These are phyloP conservation scores for Termitomyces sp. DNA, from an alignment of 768 basidiomycete species.

Conservation along the genomic window DNA sequence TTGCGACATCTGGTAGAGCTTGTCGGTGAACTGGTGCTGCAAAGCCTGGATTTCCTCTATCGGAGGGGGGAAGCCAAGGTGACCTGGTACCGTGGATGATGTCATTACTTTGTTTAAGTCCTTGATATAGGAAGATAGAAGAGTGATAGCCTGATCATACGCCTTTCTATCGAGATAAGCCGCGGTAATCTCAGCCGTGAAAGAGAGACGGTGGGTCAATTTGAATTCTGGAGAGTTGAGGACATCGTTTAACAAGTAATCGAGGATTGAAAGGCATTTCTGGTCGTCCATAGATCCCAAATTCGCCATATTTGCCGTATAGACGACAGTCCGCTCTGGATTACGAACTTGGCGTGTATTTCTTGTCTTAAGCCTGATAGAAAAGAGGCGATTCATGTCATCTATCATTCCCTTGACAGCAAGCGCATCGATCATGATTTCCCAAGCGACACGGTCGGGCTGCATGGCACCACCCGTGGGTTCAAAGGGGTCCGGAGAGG, in stretches of 20 bases:
- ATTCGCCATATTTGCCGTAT: conserved; percentile 32
- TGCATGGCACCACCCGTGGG: conserved; percentile 40
- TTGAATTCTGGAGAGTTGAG: neutral
- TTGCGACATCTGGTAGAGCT: conserved; percentile 18
- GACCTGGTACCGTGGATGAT: no score
- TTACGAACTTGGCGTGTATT: conserved; percentile 31
- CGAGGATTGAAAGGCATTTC: conserved; percentile 15
- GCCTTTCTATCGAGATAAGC: conserved; percentile 27
- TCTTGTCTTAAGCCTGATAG: conserved; percentile 28
- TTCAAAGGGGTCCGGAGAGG: conserved; percentile 35
- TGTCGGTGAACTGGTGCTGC: conserved; percentile 20
- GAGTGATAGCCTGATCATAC: conserved; percentile 19
- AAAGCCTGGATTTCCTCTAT: conserved; percentile 14
- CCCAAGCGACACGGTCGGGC: conserved; percentile 57
- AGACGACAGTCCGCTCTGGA: conserved; percentile 40
- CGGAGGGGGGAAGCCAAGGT: no score
- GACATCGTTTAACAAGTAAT: conserved; percentile 16
- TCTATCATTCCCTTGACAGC: conserved; percentile 42
- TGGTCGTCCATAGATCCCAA: conserved; percentile 16
- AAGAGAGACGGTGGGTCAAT: neutral
- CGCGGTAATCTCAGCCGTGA: conserved; percentile 23
- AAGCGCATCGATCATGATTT: conserved; percentile 54
- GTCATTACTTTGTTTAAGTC: no score
- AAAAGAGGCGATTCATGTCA: conserved; percentile 56
- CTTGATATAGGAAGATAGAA: conserved; percentile 14